Evolutionary conservation across 2,329 filamentous ascomycete species (phyloP).

Genomic region (Epichloe uncinata): DNA sequence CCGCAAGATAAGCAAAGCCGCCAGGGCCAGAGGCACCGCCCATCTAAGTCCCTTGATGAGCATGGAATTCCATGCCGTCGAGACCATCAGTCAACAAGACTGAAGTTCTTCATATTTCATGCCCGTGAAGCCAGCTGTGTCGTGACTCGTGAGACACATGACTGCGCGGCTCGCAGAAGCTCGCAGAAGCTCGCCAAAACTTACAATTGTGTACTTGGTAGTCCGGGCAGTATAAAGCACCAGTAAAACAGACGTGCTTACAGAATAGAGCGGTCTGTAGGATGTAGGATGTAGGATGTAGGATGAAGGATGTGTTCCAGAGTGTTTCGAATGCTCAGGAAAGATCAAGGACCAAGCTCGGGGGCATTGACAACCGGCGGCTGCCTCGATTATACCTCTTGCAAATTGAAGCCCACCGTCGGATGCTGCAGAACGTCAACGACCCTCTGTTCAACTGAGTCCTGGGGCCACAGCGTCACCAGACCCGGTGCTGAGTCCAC

Average conservation of each 20-base stretch:
- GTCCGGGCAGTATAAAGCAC: not conserved
- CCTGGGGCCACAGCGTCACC: conserved; percentile 6
- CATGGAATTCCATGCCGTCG: not conserved
- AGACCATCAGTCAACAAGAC: not conserved
- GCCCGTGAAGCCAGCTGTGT: not conserved
- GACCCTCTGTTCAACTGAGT: not conserved
- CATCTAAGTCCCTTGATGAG: no score
- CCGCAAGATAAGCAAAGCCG: conserved; percentile 6
- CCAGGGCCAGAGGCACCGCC: not conserved
- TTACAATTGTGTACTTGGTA: conserved; percentile 6
- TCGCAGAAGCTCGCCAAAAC: not conserved
- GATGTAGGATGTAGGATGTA: not conserved
- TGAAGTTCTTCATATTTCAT: not conserved
- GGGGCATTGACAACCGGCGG: conserved; percentile 1
- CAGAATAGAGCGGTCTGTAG: conserved; percentile 1
- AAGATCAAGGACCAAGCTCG: not conserved
- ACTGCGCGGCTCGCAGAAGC: not conserved
- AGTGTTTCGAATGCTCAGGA: not conserved
- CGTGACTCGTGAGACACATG: not conserved
- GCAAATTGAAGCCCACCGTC: not conserved
- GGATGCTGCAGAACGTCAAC: conserved; percentile 1
- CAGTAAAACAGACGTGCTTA: not conserved
- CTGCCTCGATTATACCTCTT: conserved; percentile 6
- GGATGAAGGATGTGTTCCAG: not conserved
- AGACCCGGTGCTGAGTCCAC: conserved; percentile 5